phyloP scores from a whole-genome alignment of 306 rosid species.

The Trifolium pratense region DNA sequence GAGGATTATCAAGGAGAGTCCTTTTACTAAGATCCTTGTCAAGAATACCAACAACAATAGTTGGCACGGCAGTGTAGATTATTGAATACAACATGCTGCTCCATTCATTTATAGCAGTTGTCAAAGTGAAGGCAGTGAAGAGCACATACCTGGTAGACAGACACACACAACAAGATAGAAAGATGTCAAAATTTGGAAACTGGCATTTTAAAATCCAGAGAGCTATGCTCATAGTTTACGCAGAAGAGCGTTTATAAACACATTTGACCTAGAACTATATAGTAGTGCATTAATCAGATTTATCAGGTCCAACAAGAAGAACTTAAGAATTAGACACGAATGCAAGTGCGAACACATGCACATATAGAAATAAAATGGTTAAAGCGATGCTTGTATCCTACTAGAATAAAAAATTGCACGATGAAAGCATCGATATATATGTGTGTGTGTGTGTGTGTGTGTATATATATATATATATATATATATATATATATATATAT shows the following conservation, averaged over 20 bases:
- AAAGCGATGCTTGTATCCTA: conserved; percentile 6
- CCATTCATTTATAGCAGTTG: conserved; percentile 94
- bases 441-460: too few species aligned
- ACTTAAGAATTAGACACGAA: neutral
- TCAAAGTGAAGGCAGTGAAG: conserved; percentile 68
- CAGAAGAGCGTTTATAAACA: neutral
- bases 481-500: too few species aligned
- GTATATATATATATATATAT: too few species aligned
- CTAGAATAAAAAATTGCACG: neutral
- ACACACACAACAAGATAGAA: neutral
- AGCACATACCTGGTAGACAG: conserved; percentile 75
- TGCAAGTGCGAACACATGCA: neutral
- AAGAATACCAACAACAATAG: conserved; percentile 85
- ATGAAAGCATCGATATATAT: conserved; percentile 7
- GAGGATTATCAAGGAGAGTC: conserved; percentile 76
- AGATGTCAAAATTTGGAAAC: conserved; percentile 14
- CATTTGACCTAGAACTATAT: neutral
- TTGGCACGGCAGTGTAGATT: conserved; percentile 78
- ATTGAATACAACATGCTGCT: conserved; percentile 82
- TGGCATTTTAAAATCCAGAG: conserved; percentile 9
- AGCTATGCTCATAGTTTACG: neutral
- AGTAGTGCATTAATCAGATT: neutral
- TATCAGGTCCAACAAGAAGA: neutral
- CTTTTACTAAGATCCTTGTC: conserved; percentile 92
- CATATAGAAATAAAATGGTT: neutral